Conservation (phyloP, 805 yeast genomes). For the Ogataea thermomethanolica region DNA sequence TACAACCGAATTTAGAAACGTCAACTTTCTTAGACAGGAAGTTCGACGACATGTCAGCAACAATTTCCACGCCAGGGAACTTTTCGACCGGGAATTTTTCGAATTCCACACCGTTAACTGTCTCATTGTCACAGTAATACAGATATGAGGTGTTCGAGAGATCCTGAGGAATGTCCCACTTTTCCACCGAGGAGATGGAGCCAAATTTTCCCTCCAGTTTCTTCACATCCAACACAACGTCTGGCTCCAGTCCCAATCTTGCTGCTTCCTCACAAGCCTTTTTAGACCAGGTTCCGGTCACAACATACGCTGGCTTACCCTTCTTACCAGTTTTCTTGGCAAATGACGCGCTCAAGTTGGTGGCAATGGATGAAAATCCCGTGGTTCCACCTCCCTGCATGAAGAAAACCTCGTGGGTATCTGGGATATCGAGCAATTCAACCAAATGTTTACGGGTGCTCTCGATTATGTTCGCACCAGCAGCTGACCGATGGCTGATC, state of each 20-base stretch:
- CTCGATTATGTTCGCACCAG: slow-evolving; percentile 74
- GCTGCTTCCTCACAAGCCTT: slow-evolving; percentile 84
- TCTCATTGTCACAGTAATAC: slow-evolving; percentile 94
- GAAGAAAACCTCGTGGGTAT: slow-evolving; percentile 90
- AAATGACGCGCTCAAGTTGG: slow-evolving; percentile 74
- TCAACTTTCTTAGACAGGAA: slow-evolving; percentile 79
- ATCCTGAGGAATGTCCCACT: slow-evolving; percentile 63
- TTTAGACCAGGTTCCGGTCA: slow-evolving; percentile 93
- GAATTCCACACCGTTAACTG: slow-evolving; percentile 93
- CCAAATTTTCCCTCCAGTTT: slow-evolving; percentile 56
- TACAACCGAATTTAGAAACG: slow-evolving; percentile 78
- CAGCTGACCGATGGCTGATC: slow-evolving; percentile 89
- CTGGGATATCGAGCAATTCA: slow-evolving; percentile 73
- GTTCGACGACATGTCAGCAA: slow-evolving; percentile 94
- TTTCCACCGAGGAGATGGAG: slow-evolving; percentile 58
- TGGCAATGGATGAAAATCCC: slow-evolving; percentile 85
- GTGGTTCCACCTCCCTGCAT: slow-evolving; percentile 98
- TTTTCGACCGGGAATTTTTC: slow-evolving; percentile 44
- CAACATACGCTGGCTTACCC: slow-evolving; percentile 81
- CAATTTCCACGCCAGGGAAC: slow-evolving; percentile 72
- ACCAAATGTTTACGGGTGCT: slow-evolving; percentile 66
- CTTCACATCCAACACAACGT: slow-evolving; percentile 65
- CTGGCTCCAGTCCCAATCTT: slow-evolving; percentile 75
- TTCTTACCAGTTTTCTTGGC: slow-evolving; percentile 61
- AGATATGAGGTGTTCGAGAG: slow-evolving; percentile 71